Percentiles rank a stretch among this genome's conserved stretches.
Conservation (phyloP, 2,329 filamentous ascomycete species). For the Aureobasidium lini region DNA sequence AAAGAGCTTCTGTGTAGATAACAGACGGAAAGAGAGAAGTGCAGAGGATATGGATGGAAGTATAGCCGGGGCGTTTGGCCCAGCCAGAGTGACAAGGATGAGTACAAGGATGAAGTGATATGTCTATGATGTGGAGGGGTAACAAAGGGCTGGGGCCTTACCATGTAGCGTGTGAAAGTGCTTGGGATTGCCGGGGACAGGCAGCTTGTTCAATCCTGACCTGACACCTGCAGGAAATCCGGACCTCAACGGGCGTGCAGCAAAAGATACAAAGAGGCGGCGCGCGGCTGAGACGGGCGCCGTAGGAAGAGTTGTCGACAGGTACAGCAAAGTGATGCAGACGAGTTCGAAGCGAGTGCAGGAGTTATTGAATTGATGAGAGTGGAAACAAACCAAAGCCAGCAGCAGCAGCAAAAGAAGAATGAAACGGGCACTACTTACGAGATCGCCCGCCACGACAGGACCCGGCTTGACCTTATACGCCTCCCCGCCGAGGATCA, state of each 20-base stretch:
- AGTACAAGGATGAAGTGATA: slow-evolving; percentile 4
- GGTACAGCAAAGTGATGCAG: not conserved
- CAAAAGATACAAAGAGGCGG: not conserved
- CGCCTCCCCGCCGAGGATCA: slow-evolving; percentile 12
- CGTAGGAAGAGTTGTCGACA: not conserved
- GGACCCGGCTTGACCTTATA: slow-evolving; percentile 15
- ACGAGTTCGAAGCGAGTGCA: not conserved
- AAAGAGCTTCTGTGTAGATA: not conserved
- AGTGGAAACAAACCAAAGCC: not conserved
- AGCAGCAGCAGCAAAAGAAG: slow-evolving; percentile 5
- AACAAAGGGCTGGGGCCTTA: slow-evolving; percentile 11
- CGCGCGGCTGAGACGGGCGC: not conserved
- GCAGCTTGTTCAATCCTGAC: slow-evolving; percentile 4
- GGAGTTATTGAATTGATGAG: slow-evolving; percentile 4
- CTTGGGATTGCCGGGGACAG: slow-evolving; percentile 3
- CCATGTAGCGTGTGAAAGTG: slow-evolving; percentile 11
- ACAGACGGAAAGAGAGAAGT: slow-evolving; percentile 1
- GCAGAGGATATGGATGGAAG: not conserved
- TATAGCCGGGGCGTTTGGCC: slow-evolving; percentile 2
- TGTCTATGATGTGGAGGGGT: slow-evolving; percentile 7
- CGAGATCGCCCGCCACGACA: slow-evolving; percentile 14
- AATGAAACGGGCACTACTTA: slow-evolving; percentile 14
- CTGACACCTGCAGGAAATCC: slow-evolving; percentile 15
- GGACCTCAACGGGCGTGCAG: slow-evolving; percentile 12
- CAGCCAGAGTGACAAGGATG: not conserved